Base-by-base conservation (phyloP, 306 rosid species). In the Arachis hypogaea region DNA sequence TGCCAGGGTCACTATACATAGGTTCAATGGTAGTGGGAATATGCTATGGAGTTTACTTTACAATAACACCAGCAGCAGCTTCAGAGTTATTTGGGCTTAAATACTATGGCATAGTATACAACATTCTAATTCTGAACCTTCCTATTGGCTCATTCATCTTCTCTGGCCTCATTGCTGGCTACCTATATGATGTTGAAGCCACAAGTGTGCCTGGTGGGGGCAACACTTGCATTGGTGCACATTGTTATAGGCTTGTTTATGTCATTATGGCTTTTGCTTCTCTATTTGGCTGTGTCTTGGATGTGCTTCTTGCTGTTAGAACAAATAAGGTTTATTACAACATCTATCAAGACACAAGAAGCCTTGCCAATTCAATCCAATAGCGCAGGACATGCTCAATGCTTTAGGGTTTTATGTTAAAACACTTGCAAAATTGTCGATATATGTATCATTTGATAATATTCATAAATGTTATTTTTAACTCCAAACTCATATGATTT, bases 91-190 rank as follows among this genome's bases (percentile, higher is more conserved):
- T 78, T 65, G 86, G 80, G 5, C 78, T 82, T 1, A 82, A 74
- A 71, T 82, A 74, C 75, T 78, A 78, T 43, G 86, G 86, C 22
- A 64, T 82, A 51, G 40, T 73, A 7, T 78, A 78, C 71, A 82
- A 82, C 68, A 78, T 82, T 9, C 75, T 82, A 38, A 78, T 74
- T 44, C 83, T 78, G 47, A 82, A 82, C 46, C 82, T 82, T 38
- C 82, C 86, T 1, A 62, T 78, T 7, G 82, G 82, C 42, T 82
- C 82, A 5, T 77, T 82, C 82, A 3, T 82, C 6, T 82, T 82
- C 57, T 82, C 85, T 55, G 76, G 82, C 47, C 79, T 82, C 11
- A 47, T 82, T 68, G 85, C 82, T 46, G 82, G 85, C 7, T 75
- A 66, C 55, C 68, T 77, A 7, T 82, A 72, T 72, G 85, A 82